Percentiles rank a stretch among this genome's conserved stretches.
Evolutionary conservation across 1,284 basidiomycete genomes (phyloP).

Genomic region (Amylostereum areolatum): DNA sequence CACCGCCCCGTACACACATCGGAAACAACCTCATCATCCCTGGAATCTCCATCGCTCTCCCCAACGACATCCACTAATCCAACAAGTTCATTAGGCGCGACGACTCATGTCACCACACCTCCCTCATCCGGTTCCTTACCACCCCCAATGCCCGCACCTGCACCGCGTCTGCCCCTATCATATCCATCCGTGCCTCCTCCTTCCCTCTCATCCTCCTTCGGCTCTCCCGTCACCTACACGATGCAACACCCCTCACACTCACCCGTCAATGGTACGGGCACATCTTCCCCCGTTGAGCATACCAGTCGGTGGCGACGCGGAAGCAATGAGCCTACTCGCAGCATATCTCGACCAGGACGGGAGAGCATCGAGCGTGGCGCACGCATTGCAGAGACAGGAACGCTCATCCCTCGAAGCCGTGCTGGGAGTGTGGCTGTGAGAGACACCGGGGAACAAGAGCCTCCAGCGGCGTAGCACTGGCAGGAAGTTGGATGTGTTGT

Average conservation of each 20-base stretch:
- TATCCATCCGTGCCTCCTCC: constrained; percentile 67
- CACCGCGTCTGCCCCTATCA: constrained; percentile 39
- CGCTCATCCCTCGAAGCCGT: constrained; percentile 43
- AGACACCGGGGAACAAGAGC: not conserved
- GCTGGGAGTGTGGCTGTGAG: constrained; percentile 29
- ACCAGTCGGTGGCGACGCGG: constrained; percentile 40
- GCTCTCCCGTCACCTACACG: constrained; percentile 42
- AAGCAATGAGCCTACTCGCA: constrained; percentile 29
- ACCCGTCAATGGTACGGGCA: not conserved
- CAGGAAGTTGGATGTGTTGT: no score
- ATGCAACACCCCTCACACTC: constrained; percentile 27
- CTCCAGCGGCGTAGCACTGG: no score
- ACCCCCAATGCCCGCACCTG: constrained; percentile 29
- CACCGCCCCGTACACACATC: constrained; percentile 45
- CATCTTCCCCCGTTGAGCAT: constrained; percentile 39
- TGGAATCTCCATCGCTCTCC: constrained; percentile 47
- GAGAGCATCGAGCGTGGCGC: constrained; percentile 56
- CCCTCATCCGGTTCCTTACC: constrained; percentile 52
- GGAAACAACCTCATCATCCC: constrained; percentile 49
- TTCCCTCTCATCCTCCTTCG: constrained; percentile 60
- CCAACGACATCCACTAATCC: constrained; percentile 43
- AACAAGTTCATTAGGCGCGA: constrained; percentile 48
- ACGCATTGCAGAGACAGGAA: constrained; percentile 60
- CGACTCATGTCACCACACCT: constrained; percentile 61
- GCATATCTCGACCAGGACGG: constrained; percentile 37